These are phyloP conservation scores for Neonectria coccinea DNA, from an alignment of 2,329 filamentous ascomycete species.

Conservation along the genomic window DNA sequence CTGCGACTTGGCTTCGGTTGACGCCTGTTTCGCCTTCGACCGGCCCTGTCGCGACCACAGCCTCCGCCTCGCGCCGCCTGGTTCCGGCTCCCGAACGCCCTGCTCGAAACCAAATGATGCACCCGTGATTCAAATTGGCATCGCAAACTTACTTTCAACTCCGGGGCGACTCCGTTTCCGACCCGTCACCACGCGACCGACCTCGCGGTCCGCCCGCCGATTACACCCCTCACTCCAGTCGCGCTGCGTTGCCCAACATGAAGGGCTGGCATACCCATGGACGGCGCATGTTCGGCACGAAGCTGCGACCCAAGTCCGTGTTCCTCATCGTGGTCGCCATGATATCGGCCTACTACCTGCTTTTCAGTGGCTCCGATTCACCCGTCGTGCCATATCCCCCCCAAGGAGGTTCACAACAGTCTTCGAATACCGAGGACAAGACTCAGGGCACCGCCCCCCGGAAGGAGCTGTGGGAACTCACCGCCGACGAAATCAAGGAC, in stretches of 20 bases:
- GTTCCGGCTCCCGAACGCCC: constrained; percentile 20
- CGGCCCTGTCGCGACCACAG: constrained; percentile 24
- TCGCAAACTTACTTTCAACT: constrained; percentile 13
- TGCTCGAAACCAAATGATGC: constrained; percentile 33
- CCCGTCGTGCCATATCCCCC: constrained; percentile 49
- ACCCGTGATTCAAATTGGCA: constrained; percentile 31
- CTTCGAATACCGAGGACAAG: constrained; percentile 26
- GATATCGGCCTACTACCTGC: constrained; percentile 57
- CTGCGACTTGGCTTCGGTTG: constrained; percentile 15
- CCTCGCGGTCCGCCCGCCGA: constrained; percentile 20
- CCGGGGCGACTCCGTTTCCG: constrained; percentile 25
- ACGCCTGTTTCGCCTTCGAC: constrained; percentile 30
- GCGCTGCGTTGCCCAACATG: constrained; percentile 35
- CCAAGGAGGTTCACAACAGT: constrained; percentile 5
- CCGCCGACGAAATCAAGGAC: constrained; percentile 50
- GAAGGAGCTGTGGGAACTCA: constrained; percentile 50
- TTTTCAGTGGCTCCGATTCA: constrained; percentile 53
- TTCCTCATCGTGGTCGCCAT: constrained; percentile 55
- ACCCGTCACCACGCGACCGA: constrained; percentile 15
- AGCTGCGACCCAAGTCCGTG: constrained; percentile 57
- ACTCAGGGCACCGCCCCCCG: constrained; percentile 27
- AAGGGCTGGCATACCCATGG: constrained; percentile 51
- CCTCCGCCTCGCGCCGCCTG: constrained; percentile 23
- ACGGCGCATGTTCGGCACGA: constrained; percentile 47
- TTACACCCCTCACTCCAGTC: constrained; percentile 5